These are phyloP conservation scores for Hippophae gyantsensis DNA, from an alignment of 306 rosid genomes.

Conservation along the genomic window DNA sequence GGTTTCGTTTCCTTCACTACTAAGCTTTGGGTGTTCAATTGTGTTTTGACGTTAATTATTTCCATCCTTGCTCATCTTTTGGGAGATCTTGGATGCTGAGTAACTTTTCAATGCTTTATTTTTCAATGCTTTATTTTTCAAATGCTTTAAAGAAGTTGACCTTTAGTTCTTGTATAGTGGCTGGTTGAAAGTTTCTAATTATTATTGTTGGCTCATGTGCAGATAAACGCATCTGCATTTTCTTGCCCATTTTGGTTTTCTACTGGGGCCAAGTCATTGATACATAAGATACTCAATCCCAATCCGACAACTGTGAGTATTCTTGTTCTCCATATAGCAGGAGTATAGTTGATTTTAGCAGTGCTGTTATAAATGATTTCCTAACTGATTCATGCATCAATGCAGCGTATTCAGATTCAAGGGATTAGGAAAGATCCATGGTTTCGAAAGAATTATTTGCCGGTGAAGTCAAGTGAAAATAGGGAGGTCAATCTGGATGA, in stretches of 20 bases:
- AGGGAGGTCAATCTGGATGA: slow-evolving; percentile 81
- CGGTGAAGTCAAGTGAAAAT: slow-evolving; percentile 33
- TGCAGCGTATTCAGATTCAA: slow-evolving; percentile 60
- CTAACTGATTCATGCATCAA: slow-evolving; percentile 10
- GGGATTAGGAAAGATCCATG: slow-evolving; percentile 72
- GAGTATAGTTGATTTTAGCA: not conserved
- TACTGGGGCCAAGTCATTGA: slow-evolving; percentile 49
- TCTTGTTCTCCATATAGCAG: not conserved
- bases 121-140: too few species aligned
- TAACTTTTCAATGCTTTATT: too few species aligned
- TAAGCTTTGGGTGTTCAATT: too few species aligned
- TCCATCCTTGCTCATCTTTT: too few species aligned
- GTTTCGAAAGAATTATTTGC: slow-evolving; percentile 53
- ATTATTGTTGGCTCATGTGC: slow-evolving; percentile 13
- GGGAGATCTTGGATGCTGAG: too few species aligned
- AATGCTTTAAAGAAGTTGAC: too few species aligned
- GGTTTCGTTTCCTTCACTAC: too few species aligned
- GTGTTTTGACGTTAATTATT: too few species aligned
- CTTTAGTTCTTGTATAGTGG: not conserved
- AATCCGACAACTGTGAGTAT: slow-evolving; percentile 73
- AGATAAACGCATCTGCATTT: slow-evolving; percentile 68
- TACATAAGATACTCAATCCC: slow-evolving; percentile 71
- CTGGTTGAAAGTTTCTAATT: slow-evolving; percentile 16
- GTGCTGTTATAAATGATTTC: too few species aligned
- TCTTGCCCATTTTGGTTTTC: slow-evolving; percentile 82